phyloP scores from a whole-genome alignment of 805 yeast genomes.

The Komagataella phaffii region DNA sequence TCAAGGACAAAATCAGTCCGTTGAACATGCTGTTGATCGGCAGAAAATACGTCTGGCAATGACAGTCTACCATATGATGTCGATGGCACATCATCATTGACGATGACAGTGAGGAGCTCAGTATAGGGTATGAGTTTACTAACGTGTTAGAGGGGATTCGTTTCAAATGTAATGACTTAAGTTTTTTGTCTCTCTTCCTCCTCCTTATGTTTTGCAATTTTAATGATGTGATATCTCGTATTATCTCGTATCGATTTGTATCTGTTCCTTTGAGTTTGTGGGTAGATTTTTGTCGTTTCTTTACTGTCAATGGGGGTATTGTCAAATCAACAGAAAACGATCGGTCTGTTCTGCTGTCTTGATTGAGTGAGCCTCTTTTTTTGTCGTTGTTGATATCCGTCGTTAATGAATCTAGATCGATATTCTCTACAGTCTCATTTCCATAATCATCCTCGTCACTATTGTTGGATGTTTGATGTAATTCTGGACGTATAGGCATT shows the following conservation, averaged over 20 bases:
- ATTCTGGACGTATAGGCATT: constrained; percentile 9
- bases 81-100: background rate
- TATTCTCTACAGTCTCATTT: background rate
- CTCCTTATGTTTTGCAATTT: background rate
- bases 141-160: background rate
- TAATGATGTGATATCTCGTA: background rate
- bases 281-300: background rate
- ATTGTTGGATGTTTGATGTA: background rate
- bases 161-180: background rate
- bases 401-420: background rate
- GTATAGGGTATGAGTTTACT: background rate
- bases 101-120: background rate
- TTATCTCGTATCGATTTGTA: background rate
- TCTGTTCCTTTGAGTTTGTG: background rate
- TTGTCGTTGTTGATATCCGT: background rate
- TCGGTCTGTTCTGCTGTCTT: background rate
- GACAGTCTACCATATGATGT: background rate
- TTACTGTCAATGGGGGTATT: background rate
- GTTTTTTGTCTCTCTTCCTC: background rate
- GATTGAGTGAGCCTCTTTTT: background rate
- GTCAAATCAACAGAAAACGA: background rate
- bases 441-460: background rate
- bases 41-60: background rate
- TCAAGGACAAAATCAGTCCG: background rate
- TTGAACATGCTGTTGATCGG: background rate